Conservation (phyloP, 345 rosid genomes). For the Brassica rapa region DNA sequence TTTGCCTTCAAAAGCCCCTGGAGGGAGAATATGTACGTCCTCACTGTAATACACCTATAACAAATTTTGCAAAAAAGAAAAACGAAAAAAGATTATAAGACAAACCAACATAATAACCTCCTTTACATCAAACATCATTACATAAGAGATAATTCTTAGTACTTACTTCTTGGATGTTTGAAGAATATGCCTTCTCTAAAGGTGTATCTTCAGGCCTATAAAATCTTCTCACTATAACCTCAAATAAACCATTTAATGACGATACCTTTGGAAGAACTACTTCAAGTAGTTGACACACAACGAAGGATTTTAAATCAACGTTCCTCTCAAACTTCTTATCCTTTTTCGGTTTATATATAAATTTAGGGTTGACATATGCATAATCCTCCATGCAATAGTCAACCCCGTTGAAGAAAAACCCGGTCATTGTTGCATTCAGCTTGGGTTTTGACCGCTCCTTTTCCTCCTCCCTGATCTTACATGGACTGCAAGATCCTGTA, state of each 20-base stretch:
- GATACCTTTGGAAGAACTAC: slow-evolving; percentile 32
- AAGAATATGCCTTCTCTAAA: slow-evolving; percentile 61
- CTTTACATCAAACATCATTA: slow-evolving; percentile 7
- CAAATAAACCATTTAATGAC: slow-evolving; percentile 30
- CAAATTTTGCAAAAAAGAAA: neutral
- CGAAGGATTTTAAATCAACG: slow-evolving; percentile 54
- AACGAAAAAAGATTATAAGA: neutral
- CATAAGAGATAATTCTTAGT: slow-evolving; percentile 4
- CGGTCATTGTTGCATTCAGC: slow-evolving; percentile 33
- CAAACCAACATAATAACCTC: slow-evolving; percentile 7
- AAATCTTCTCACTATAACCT: slow-evolving; percentile 54
- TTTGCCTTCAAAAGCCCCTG: slow-evolving; percentile 60
- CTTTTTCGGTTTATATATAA: slow-evolving; percentile 21
- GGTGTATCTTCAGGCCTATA: slow-evolving; percentile 76
- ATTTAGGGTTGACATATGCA: slow-evolving; percentile 48
- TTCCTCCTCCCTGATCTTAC: slow-evolving; percentile 45
- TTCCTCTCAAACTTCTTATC: slow-evolving; percentile 50
- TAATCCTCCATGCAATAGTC: slow-evolving; percentile 51
- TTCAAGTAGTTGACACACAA: slow-evolving; percentile 58
- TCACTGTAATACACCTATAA: slow-evolving; percentile 74
- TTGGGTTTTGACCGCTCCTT: slow-evolving; percentile 39
- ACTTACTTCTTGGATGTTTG: slow-evolving; percentile 63
- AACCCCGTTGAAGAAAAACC: slow-evolving; percentile 45
- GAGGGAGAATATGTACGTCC: slow-evolving; percentile 41
- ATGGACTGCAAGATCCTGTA: slow-evolving; percentile 55